Conservation (phyloP, 257 asterid species). For the Echites panduratus region DNA sequence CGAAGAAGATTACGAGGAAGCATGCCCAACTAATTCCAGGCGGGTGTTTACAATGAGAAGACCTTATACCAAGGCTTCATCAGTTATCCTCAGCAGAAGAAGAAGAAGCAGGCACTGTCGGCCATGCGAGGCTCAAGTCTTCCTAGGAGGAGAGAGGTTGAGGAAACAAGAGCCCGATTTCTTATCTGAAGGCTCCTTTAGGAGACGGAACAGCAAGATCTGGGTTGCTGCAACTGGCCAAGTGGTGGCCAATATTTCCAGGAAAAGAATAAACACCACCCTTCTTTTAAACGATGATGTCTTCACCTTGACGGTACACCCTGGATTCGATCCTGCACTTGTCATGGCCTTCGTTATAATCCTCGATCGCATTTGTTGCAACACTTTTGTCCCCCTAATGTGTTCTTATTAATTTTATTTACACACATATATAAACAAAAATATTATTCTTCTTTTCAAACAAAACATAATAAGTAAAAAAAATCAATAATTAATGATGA, state of each 20-base stretch:
- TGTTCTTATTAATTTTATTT: conserved; percentile 18
- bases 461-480: too few species aligned
- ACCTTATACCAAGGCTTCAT: not conserved
- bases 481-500: too few species aligned
- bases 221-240: conserved; percentile 4
- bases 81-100: too few species aligned
- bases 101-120: too few species aligned
- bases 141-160: not conserved
- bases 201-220: conserved; percentile 32
- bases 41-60: conserved; percentile 30
- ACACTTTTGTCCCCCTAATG: conserved; percentile 20
- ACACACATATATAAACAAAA: not conserved
- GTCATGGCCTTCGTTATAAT: conserved; percentile 34
- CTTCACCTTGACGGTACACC: conserved; percentile 26
- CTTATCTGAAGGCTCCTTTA: conserved; percentile 27
- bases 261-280: conserved; percentile 27
- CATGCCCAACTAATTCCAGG: not conserved
- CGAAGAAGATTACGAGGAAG: conserved; percentile 7
- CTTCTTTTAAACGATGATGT: conserved; percentile 31
- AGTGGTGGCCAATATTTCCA: conserved; percentile 23
- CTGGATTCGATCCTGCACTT: conserved; percentile 21
- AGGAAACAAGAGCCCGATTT: conserved; percentile 13
- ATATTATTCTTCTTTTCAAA: too few species aligned
- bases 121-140: conserved; percentile 27
- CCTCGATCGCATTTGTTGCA: conserved; percentile 29